Percentiles rank a stretch among this genome's conserved stretches.
phyloP scores from a whole-genome alignment of 139 green algal genomes.

The Closterium sp. region DNA sequence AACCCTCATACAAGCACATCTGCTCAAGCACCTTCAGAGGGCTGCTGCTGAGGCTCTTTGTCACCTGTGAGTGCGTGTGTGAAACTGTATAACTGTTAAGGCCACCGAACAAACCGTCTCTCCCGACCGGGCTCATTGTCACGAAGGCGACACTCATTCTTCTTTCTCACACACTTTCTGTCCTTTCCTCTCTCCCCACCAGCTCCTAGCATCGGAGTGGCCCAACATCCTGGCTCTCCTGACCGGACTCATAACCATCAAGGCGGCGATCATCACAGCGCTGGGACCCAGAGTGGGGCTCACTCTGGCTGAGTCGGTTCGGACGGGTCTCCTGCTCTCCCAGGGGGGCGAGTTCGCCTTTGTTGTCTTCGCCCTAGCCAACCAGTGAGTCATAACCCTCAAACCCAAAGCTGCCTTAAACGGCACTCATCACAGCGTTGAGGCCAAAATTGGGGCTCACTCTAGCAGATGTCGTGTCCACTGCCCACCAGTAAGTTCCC shows the following conservation, averaged over 20 bases:
- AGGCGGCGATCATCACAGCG: conserved; percentile 76
- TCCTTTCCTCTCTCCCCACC: neutral
- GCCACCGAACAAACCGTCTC: no score
- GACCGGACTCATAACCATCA: conserved; percentile 77
- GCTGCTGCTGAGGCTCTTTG: conserved; percentile 98
- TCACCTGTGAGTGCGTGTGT: conserved; percentile 29
- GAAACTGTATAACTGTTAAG: no score
- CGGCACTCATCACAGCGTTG: conserved; percentile 74
- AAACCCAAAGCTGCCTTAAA: no score
- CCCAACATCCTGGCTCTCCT: conserved; percentile 69
- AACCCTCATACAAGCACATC: no score
- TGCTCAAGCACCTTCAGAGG: conserved; percentile 96
- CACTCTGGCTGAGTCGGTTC: conserved; percentile 69
- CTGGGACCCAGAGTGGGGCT: conserved; percentile 77
- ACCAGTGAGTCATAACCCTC: conserved; percentile 31
- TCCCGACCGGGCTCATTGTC: no score
- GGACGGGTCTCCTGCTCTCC: conserved; percentile 79
- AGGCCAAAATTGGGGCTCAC: conserved; percentile 75
- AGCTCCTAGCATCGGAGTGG: conserved; percentile 68
- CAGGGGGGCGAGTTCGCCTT: conserved; percentile 98
- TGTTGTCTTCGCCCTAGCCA: conserved; percentile 83
- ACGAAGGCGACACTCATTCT: no score
- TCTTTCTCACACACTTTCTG: neutral
- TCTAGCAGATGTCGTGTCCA: conserved; percentile 81
- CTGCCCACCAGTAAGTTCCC: conserved; percentile 48